These are phyloP conservation scores for Shiraia bambusicola DNA, from an alignment of 2,329 filamentous ascomycete species.

Conservation along the genomic window DNA sequence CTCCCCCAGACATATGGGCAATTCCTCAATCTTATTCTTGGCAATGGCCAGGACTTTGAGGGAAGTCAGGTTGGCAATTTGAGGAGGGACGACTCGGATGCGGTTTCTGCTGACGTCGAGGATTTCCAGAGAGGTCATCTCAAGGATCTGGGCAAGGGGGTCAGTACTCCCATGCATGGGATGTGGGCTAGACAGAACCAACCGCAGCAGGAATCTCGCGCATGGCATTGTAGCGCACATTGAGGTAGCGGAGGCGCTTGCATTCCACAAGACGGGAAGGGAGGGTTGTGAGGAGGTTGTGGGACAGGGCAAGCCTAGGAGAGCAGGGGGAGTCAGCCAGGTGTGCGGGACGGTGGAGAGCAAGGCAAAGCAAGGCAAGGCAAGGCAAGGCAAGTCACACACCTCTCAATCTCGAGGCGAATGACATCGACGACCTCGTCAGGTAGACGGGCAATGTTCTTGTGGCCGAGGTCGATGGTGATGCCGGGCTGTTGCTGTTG, in stretches of 20 bases:
- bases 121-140: constrained; percentile 84
- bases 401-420: constrained; percentile 73
- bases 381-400: constrained; percentile 11
- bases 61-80: constrained; percentile 77
- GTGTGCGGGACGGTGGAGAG: not conserved
- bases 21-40: constrained; percentile 80
- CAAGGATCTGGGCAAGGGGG: constrained; percentile 67
- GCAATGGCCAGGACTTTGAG: constrained; percentile 87
- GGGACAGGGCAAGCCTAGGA: constrained; percentile 72
- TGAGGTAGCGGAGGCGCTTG: constrained; percentile 75
- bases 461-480: constrained; percentile 76
- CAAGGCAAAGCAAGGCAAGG: not conserved
- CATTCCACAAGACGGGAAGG: constrained; percentile 73
- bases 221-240: constrained; percentile 75
- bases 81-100: constrained; percentile 72
- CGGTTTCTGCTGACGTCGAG: constrained; percentile 90
- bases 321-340: constrained; percentile 14
- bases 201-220: constrained; percentile 66
- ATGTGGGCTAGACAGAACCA: constrained; percentile 37
- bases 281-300: constrained; percentile 72
- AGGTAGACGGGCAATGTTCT: constrained; percentile 69
- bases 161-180: constrained; percentile 7
- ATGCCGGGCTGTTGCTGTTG: constrained; percentile 66
- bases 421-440: constrained; percentile 75
- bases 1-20: constrained; percentile 82